phyloP scores from a whole-genome alignment of 2,329 filamentous ascomycete species.

The Aaosphaeria arxii region DNA sequence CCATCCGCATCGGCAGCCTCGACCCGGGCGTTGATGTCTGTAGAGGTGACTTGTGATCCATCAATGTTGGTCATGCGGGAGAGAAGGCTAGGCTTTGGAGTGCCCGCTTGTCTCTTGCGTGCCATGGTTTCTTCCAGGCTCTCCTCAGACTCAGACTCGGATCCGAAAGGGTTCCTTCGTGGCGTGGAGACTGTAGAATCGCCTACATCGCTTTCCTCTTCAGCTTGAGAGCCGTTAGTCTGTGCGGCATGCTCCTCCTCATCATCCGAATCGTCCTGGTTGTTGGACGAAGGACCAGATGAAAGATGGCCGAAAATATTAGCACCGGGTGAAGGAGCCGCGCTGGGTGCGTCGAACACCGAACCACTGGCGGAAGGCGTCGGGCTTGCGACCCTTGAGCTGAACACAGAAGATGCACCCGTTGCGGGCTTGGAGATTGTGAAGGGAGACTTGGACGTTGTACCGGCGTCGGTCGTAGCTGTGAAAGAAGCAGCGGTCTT shows the following conservation, averaged over 20 bases:
- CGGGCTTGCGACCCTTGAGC: conserved; percentile 25
- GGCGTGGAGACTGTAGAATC: background rate
- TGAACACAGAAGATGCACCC: conserved; percentile 20
- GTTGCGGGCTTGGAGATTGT: conserved; percentile 7
- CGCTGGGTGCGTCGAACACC: conserved; percentile 25
- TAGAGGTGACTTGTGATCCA: conserved; percentile 8
- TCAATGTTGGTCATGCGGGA: conserved; percentile 26
- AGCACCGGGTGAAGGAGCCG: conserved; percentile 14
- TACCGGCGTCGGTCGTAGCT: background rate
- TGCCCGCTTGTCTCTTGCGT: conserved; percentile 12
- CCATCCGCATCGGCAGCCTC: background rate
- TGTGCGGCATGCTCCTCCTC: background rate
- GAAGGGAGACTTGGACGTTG: background rate
- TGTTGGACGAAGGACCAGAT: conserved; percentile 26
- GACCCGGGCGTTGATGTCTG: conserved; percentile 22
- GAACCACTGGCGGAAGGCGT: conserved; percentile 27
- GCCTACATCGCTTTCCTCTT: conserved; percentile 1
- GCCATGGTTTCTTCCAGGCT: conserved; percentile 17
- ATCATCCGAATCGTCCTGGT: conserved; percentile 18
- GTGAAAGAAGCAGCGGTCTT: conserved; percentile 19
- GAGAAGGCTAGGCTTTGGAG: conserved; percentile 19
- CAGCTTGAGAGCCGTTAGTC: background rate
- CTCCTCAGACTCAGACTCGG: conserved; percentile 19
- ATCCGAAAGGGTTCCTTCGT: conserved; percentile 9
- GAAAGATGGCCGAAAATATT: conserved; percentile 36